Evolutionary conservation across 78 protist genomes (phyloP).

Genomic region (Dictyostelium intermedium): DNA sequence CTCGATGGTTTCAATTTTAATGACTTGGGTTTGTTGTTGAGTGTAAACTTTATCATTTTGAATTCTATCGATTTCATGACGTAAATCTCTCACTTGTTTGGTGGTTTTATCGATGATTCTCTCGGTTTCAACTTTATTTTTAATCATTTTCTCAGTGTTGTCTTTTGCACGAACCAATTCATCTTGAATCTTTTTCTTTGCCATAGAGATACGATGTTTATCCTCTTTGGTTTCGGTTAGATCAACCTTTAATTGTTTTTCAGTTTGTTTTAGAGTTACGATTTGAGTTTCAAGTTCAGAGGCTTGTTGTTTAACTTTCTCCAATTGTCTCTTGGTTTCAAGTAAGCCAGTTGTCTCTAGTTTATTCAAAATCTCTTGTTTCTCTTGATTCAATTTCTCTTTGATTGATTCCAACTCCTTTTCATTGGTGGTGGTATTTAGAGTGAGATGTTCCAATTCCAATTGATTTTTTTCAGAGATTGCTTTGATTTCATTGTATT

Average conservation of each 20-base stretch:
- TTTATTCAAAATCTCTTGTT: background rate
- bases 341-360: conserved; percentile 27
- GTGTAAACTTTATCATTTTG: conserved; percentile 38
- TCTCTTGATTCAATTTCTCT: conserved; percentile 7
- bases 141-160: conserved; percentile 36
- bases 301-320: background rate
- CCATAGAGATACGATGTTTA: conserved; percentile 24
- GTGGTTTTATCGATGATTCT: conserved; percentile 53
- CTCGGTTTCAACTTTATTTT: conserved; percentile 46
- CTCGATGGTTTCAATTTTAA: conserved; percentile 31
- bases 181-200: conserved; percentile 65
- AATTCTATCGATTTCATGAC: conserved; percentile 39
- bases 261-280: background rate
- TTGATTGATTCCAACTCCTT: background rate
- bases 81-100: conserved; percentile 29
- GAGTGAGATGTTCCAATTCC: background rate
- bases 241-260: conserved; percentile 8
- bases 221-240: conserved; percentile 38
- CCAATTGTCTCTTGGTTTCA: conserved; percentile 24
- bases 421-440: background rate
- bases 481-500: background rate
- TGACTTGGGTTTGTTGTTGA: conserved; percentile 48
- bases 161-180: conserved; percentile 52
- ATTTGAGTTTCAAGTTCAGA: background rate
- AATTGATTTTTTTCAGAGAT: background rate